Conservation (phyloP, 768 basidiomycete genomes). For the Tricholomella constricta region DNA sequence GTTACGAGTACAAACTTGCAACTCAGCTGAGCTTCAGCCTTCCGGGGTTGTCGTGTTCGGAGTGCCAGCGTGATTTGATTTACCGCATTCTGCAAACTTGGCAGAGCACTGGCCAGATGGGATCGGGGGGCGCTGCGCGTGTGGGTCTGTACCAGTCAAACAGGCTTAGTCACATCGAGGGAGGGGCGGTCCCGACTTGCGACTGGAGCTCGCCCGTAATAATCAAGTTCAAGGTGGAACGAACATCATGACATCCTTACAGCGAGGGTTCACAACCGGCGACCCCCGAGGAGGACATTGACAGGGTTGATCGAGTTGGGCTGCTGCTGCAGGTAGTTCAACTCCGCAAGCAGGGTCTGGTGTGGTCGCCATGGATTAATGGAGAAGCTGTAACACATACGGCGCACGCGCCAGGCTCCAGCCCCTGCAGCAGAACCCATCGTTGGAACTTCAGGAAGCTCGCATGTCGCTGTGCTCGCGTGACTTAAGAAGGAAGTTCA, state of each 20-base stretch:
- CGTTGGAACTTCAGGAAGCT: background rate
- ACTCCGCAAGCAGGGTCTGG: too few relatives aligned
- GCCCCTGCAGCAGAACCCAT: background rate
- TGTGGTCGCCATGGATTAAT: conserved; percentile 9
- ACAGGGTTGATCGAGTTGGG: background rate
- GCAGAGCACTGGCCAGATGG: background rate
- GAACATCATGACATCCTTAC: background rate
- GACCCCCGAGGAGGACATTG: background rate
- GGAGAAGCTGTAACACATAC: conserved; percentile 7
- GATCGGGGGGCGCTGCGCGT: background rate
- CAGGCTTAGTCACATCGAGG: background rate
- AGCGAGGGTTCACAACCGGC: background rate
- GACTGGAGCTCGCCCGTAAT: too few relatives aligned
- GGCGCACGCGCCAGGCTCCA: background rate
- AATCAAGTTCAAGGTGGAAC: background rate
- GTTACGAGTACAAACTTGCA: background rate
- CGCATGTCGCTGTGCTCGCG: too few relatives aligned
- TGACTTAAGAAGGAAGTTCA: too few relatives aligned
- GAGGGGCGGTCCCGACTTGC: too few relatives aligned
- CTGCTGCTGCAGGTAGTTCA: too few relatives aligned
- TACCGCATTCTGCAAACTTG: background rate
- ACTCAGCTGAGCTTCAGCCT: background rate
- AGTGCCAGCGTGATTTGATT: background rate
- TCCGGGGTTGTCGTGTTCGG: background rate
- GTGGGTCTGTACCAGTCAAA: too few relatives aligned